phyloP scores from a whole-genome alignment of 202 grass and related monocot species.

The Cymbopogon flexuosus region DNA sequence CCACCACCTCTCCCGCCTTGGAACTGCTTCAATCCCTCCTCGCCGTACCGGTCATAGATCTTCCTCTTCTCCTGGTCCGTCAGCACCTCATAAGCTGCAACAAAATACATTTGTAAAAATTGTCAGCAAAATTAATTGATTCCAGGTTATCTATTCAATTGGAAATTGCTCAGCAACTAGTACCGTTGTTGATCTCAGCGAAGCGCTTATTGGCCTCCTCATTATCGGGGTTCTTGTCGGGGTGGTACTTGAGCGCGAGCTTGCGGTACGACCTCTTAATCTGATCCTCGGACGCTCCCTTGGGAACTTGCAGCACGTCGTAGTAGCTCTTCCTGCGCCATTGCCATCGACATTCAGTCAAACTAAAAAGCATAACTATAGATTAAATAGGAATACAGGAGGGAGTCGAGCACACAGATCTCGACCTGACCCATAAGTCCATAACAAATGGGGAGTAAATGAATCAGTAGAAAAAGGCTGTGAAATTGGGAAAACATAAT shows the following conservation, averaged over 20 bases:
- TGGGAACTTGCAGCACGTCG: slow-evolving; percentile 83
- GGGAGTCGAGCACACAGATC: not conserved
- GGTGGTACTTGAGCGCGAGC: slow-evolving; percentile 94
- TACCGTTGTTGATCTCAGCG: slow-evolving; percentile 93
- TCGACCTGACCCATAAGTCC: not conserved
- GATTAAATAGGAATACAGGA: not conserved
- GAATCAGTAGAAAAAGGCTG: not conserved
- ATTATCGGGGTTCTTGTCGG: slow-evolving; percentile 85
- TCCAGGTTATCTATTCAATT: not conserved
- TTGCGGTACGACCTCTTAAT: slow-evolving; percentile 97
- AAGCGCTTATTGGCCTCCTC: slow-evolving; percentile 93
- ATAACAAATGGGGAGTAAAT: not conserved
- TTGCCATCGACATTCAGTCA: not conserved
- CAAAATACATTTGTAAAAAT: slow-evolving; percentile 1
- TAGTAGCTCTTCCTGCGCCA: slow-evolving; percentile 86
- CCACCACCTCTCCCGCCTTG: slow-evolving; percentile 54
- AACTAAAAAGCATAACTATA: not conserved
- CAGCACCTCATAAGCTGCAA: slow-evolving; percentile 84
- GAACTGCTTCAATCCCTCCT: slow-evolving; percentile 93
- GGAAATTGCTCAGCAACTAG: not conserved
- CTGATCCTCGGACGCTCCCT: slow-evolving; percentile 94
- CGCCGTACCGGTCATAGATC: slow-evolving; percentile 87
- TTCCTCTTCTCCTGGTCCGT: slow-evolving; percentile 94
- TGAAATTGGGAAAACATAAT: not conserved
- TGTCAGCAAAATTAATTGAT: not conserved